Base-by-base conservation (phyloP, 768 basidiomycete genomes). In the Xanthoconium stramineum region DNA sequence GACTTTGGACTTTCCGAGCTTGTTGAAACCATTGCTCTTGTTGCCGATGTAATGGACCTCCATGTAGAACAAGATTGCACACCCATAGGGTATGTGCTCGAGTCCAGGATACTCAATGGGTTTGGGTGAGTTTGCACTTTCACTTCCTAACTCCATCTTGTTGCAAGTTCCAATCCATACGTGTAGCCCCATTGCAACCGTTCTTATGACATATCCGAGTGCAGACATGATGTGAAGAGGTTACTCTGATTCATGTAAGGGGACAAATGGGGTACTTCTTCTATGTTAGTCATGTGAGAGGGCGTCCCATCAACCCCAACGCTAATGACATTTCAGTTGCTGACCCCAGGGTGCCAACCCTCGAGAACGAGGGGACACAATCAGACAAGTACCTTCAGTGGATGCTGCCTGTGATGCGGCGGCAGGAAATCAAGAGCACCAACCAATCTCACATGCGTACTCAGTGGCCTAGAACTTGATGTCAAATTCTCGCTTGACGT, bases 41-140 rank as follows among this genome's bases (percentile, higher is more conserved):
- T 99, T 15, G 90, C 97, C 6, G 97, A 99, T 72, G 80, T 98
- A 61, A 86, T 91, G 69, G 97, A 98, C 65, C 72, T 98, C 45
- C 87, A 89, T 46, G 91, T 94, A 17, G 91, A 94, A 67, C 75
- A 72, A 37, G 81, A 83, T 40, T 89, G 93, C 29, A 72, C 75
- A 47, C 83, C 84, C 0, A 87, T 92, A 52, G 97, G 95, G 1
- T 87, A 88, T 61, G 83, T 98, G 14, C 78, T 99, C 13, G 97
- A 99, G 73, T 93, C 92, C 0, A 85, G 84, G 55, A 81, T 97
- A 36, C 86, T 88, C 50, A 92, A 91, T 74, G 97, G 97, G 30
- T 77, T 94, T 60, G 97, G 97, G 94, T 95, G 64, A 69, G 92
- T 49, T 29, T 37, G 15, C 76, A 43, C 36, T 32, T 56, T 56